phyloP scores from a whole-genome alignment of 2,329 filamentous ascomycete species.

The Diaporthe batatas region DNA sequence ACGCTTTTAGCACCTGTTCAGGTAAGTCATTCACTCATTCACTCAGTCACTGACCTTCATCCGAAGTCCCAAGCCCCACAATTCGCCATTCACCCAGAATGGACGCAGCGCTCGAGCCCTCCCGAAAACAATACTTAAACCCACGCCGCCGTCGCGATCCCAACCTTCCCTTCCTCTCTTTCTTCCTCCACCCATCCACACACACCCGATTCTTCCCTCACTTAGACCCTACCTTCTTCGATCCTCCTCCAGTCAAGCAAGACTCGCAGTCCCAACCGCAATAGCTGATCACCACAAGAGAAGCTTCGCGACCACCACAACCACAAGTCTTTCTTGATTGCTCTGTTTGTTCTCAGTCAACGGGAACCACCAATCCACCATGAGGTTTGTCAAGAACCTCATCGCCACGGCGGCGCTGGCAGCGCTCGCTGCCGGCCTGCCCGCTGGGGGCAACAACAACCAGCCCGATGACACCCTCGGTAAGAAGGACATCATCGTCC shows the following conservation, averaged over 20 bases:
- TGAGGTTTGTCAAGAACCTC: slow-evolving; percentile 23
- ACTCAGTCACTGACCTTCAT: background rate
- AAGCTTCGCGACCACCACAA: background rate
- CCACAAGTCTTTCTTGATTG: slow-evolving; percentile 13
- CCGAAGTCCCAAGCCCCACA: background rate
- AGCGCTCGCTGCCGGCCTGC: background rate
- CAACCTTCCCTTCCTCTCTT: background rate
- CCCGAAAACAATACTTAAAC: background rate
- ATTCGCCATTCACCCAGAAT: background rate
- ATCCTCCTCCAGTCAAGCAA: background rate
- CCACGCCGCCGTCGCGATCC: background rate
- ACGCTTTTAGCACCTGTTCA: too few species aligned
- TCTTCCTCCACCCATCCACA: background rate
- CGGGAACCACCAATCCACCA: too few species aligned
- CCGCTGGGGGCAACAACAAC: background rate
- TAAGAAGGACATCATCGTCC: background rate
- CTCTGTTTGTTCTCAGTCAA: background rate
- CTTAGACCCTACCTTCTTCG: background rate
- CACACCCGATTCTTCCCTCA: background rate
- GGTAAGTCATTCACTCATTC: too few species aligned
- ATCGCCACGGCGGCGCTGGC: background rate
- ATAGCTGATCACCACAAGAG: background rate
- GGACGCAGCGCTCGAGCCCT: too few species aligned
- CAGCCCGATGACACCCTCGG: background rate
- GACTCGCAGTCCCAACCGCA: background rate